Conservation (phyloP, 495 filamentous ascomycete genomes). For the Penicillium desertorum region DNA sequence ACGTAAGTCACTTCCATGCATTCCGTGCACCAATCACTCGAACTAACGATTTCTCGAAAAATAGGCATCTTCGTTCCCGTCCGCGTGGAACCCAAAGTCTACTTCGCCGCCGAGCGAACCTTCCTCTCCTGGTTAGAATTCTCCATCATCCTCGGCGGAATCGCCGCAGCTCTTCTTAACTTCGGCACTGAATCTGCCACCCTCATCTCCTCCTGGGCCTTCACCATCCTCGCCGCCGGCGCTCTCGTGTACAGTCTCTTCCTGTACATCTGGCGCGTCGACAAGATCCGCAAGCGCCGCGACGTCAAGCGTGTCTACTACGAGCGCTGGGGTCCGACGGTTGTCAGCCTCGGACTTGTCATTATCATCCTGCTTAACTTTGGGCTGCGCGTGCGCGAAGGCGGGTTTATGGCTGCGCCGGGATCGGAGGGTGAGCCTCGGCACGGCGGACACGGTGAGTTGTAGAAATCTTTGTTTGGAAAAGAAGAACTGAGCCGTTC, state of each 20-base stretch:
- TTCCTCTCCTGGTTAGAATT: conserved; percentile 98
- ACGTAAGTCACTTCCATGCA: conserved; percentile 44
- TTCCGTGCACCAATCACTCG: conserved; percentile 1
- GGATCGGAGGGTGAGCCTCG: conserved; percentile 11
- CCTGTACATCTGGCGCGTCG: conserved; percentile 84
- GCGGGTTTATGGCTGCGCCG: conserved; percentile 32
- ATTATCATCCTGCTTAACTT: conserved; percentile 76
- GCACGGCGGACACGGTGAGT: conserved; percentile 18
- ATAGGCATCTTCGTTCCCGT: conserved; percentile 90
- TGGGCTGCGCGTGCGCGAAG: conserved; percentile 42
- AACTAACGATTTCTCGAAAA: conserved; percentile 1
- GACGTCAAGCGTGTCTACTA: conserved; percentile 77
- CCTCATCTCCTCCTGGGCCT: conserved; percentile 68
- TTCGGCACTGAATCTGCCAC: conserved; percentile 62
- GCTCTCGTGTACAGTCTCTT: conserved; percentile 75
- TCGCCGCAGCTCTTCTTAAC: conserved; percentile 89
- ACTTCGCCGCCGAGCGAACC: conserved; percentile 92
- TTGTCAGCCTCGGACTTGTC: conserved; percentile 74
- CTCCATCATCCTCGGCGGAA: conserved; percentile 87
- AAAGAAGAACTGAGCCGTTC: not conserved
- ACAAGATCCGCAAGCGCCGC: conserved; percentile 74
- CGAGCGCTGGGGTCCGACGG: conserved; percentile 79
- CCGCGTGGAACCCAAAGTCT: conserved; percentile 95
- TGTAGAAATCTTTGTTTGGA: conserved; percentile 9
- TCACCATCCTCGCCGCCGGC: conserved; percentile 75